Base-by-base conservation (phyloP, 768 basidiomycete species). In the Astraeus odoratus region DNA sequence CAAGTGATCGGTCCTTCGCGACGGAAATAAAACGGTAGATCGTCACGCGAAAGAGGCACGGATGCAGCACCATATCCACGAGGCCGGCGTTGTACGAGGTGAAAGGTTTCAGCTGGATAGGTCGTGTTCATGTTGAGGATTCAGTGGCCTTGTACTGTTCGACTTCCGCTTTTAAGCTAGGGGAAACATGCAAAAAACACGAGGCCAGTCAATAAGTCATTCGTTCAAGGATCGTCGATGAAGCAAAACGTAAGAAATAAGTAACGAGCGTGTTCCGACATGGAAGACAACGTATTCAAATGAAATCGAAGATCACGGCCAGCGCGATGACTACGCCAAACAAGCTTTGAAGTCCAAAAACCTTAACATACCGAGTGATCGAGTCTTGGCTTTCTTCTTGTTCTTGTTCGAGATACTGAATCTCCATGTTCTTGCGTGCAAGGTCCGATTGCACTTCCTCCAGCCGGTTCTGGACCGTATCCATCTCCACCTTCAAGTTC, bases 361-460 rank as follows among this genome's bases (percentile, higher is more conserved):
- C 66, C 58, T 67, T 69, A 58, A 80, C 84, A 68, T 84, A 90
- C 87, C 82, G 77, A 57, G 80, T 80, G 46, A 89, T 81, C 48
- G 80, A 75, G 57, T 86, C 84, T 53, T 81, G 73, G 49, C 57
- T 77, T 53, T 91, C 89, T 33, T 89, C 86, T 57, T 84, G 78
- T 20, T 88, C 86, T 59, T 80, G 77, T 57, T 87, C 86, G 45
- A 87, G 72, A 63, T 81, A 86, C 52, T 78, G 73, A 37, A 90
- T 83, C 66, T 91, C 89, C 85, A 91, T 82, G 46, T 73, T 72
- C 63, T 87, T 88, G 49, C 83, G 73, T 5, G 66, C 70, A 42
- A 86, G 65, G 50, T 85, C 80, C 46, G 75, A 69, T 54, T 80
- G 71, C 36, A 82, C 66, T 41, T 80, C 79, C 16, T 70, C 68